Conservation (phyloP, 371 early-diverging fungal species). For the Polyrhizophydium stewartii region DNA sequence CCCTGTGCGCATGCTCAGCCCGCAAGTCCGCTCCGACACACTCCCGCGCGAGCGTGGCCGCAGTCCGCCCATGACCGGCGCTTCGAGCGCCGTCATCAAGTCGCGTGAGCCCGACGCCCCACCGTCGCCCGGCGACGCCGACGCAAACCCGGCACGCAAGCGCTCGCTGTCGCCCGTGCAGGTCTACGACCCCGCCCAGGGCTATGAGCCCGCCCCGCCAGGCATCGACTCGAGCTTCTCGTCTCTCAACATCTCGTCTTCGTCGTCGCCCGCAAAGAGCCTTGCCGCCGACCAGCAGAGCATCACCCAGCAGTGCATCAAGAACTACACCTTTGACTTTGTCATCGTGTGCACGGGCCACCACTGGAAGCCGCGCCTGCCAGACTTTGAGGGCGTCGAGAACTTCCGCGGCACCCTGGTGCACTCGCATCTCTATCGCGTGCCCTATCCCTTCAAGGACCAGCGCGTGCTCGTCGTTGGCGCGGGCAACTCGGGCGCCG, state of each 20-base stretch:
- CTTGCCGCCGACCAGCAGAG: no score
- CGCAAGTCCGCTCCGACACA: no score
- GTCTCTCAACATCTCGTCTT: background rate
- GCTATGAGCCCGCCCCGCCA: no score
- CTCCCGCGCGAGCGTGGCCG: background rate
- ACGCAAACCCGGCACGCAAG: no score
- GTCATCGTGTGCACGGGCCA: conserved; percentile 53
- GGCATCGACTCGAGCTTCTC: no score
- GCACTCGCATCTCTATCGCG: conserved; percentile 49
- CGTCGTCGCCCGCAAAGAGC: no score
- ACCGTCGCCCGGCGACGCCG: no score
- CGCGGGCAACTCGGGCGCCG: conserved; percentile 50
- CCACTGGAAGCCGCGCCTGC: conserved; percentile 45
- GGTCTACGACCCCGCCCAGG: no score
- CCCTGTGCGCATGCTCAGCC: background rate
- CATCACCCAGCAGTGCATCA: no score
- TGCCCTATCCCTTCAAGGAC: conserved; percentile 30
- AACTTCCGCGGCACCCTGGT: conserved; percentile 40
- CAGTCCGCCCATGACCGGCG: conserved; percentile 1
- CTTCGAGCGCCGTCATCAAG: background rate
- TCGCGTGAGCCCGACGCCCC: no score
- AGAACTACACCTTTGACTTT: conserved; percentile 18
- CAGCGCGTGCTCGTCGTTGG: conserved; percentile 45
- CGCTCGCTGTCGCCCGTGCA: no score
- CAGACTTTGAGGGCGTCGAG: conserved; percentile 44